Evolutionary conservation across 371 early-diverging fungal genomes (phyloP).

Genomic region (Lichtheimia corymbifera): DNA sequence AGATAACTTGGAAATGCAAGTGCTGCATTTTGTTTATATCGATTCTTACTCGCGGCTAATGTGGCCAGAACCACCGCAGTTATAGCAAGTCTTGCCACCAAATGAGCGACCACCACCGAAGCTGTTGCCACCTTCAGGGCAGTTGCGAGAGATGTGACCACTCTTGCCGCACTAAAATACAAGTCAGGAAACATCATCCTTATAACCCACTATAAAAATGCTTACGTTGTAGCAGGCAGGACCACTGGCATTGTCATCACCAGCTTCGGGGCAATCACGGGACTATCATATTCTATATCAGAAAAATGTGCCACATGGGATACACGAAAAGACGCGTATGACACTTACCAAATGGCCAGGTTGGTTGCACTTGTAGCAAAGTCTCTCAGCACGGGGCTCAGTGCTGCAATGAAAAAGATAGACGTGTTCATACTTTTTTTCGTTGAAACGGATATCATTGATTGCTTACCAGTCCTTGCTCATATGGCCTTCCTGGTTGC

Average conservation of each 20-base stretch:
- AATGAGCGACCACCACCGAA: conserved; percentile 23
- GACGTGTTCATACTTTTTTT: not conserved
- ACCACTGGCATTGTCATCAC: conserved; percentile 33
- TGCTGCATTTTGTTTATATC: not conserved
- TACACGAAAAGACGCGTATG: not conserved
- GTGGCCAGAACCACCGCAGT: conserved; percentile 59
- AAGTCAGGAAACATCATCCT: not conserved
- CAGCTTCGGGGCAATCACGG: conserved; percentile 59
- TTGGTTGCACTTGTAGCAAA: conserved; percentile 63
- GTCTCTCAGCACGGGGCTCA: conserved; percentile 60
- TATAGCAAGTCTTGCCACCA: conserved; percentile 46
- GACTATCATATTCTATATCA: conserved; percentile 21
- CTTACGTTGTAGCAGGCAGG: conserved; percentile 56
- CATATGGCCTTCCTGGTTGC: conserved; percentile 60
- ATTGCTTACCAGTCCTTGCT: conserved; percentile 52
- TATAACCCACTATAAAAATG: not conserved
- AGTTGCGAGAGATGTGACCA: conserved; percentile 66
- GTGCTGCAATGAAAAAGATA: conserved; percentile 33
- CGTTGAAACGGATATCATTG: not conserved
- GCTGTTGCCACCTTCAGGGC: conserved; percentile 45
- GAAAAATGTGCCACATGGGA: conserved; percentile 3
- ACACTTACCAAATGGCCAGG: conserved; percentile 53
- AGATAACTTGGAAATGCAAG: too few species aligned
- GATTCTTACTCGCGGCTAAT: conserved; percentile 44
- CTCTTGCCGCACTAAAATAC: conserved; percentile 44